Percentiles rank a stretch among this genome's conserved stretches.
phyloP scores from a whole-genome alignment of 208 protist species.

The Phytomonas francai region DNA sequence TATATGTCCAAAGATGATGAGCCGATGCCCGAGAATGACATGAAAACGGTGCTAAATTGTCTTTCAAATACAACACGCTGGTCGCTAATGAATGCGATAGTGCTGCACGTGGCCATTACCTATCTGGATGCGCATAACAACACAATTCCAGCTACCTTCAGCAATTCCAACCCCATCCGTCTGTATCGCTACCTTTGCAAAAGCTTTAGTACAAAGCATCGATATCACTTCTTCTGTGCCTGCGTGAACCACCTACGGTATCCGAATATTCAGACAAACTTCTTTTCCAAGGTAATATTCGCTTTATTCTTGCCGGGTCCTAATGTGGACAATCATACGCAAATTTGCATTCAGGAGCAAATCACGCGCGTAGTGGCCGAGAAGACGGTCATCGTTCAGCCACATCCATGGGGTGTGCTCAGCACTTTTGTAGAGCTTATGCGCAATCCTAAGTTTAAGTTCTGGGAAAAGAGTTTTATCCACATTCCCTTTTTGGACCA shows the following conservation, averaged over 20 bases:
- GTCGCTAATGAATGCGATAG: conserved; percentile 95
- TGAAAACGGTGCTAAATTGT: conserved; percentile 22
- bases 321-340: conserved; percentile 33
- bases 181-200: conserved; percentile 93
- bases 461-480: conserved; percentile 96
- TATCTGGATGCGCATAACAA: conserved; percentile 38
- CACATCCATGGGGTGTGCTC: conserved; percentile 98
- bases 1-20: conserved; percentile 39
- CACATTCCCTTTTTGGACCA: conserved; percentile 62
- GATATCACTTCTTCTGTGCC: conserved; percentile 96
- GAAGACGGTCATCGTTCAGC: conserved; percentile 96
- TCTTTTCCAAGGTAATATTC: conserved; percentile 96
- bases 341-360: conserved; percentile 95
- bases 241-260: conserved; percentile 98
- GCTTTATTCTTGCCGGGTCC: conserved; percentile 91
- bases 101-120: conserved; percentile 92
- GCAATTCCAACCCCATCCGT: conserved; percentile 86
- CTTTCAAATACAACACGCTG: conserved; percentile 74
- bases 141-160: conserved; percentile 21
- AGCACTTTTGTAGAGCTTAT: conserved; percentile 99
- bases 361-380: conserved; percentile 94
- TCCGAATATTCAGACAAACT: conserved; percentile 99
- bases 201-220: conserved; percentile 88
- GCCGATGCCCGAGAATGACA: conserved; percentile 19
- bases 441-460: conserved; percentile 91